phyloP scores from a whole-genome alignment of 306 rosid genomes.

The Trifolium pratense region DNA sequence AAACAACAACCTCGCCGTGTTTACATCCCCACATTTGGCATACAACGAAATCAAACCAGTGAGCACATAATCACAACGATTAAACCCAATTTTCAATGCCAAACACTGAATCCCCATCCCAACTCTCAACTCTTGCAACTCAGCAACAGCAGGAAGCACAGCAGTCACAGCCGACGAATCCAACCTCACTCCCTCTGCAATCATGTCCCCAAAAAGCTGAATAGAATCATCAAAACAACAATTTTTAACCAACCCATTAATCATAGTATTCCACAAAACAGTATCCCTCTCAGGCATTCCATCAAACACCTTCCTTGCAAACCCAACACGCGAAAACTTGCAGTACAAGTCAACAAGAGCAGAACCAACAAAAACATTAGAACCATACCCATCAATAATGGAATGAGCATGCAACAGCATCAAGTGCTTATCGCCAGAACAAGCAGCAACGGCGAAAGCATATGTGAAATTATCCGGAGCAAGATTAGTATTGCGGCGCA shows the following conservation, averaged over 20 bases:
- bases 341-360: constrained; percentile 66
- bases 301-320: constrained; percentile 85
- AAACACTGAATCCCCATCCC: constrained; percentile 77
- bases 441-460: constrained; percentile 67
- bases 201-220: constrained; percentile 60
- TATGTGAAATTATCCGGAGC: constrained; percentile 73
- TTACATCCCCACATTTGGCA: constrained; percentile 71
- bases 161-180: constrained; percentile 71
- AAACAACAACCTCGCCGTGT: constrained; percentile 64
- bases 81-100: constrained; percentile 70
- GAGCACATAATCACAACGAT: constrained; percentile 58
- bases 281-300: constrained; percentile 66
- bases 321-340: constrained; percentile 59
- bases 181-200: constrained; percentile 48
- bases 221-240: constrained; percentile 57
- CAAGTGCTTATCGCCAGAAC: constrained; percentile 53
- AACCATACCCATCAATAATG: constrained; percentile 65
- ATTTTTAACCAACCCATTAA: constrained; percentile 74
- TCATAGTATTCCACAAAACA: constrained; percentile 82
- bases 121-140: constrained; percentile 65
- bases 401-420: constrained; percentile 69
- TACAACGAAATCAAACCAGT: constrained; percentile 87
- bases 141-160: constrained; percentile 79
- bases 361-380: constrained; percentile 69
- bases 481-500: constrained; percentile 59